A percentile compares a stretch with the other conserved stretches of the same genome.
phyloP scores from a whole-genome alignment of 768 basidiomycete genomes.

The Plicaturopsis crispa region DNA sequence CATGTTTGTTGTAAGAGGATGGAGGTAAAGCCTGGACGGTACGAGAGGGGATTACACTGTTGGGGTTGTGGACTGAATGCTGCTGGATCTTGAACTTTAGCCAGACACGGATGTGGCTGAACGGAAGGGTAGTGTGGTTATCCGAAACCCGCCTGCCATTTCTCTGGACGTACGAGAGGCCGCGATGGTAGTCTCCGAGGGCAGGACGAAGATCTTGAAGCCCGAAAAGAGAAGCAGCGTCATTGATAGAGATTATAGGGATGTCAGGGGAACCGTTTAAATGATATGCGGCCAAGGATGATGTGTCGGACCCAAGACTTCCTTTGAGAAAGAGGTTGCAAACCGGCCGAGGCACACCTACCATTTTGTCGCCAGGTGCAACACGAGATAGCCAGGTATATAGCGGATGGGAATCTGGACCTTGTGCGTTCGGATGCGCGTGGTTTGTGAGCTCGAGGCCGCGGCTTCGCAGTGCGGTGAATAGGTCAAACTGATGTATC shows the following conservation, averaged over 20 bases:
- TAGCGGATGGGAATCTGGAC: background rate
- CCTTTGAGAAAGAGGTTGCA: background rate
- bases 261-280: background rate
- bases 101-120: conserved; percentile 4
- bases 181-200: conserved; percentile 6
- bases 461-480: background rate
- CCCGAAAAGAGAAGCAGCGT: background rate
- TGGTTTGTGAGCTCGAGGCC: background rate
- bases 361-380: background rate
- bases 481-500: background rate
- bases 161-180: too few relatives aligned
- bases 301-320: background rate
- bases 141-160: too few relatives aligned
- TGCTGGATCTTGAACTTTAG: conserved; percentile 6
- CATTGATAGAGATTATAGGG: conserved; percentile 1
- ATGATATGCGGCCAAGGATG: background rate
- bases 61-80: conserved; percentile 1
- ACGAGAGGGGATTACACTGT: conserved; percentile 1
- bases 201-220: conserved; percentile 6
- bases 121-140: too few relatives aligned
- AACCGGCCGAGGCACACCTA: background rate
- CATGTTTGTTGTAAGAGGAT: background rate
- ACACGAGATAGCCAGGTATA: background rate
- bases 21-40: conserved; percentile 8
- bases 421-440: background rate